Conservation (phyloP, 257 asterid species). For the Nicotiana paniculata region DNA sequence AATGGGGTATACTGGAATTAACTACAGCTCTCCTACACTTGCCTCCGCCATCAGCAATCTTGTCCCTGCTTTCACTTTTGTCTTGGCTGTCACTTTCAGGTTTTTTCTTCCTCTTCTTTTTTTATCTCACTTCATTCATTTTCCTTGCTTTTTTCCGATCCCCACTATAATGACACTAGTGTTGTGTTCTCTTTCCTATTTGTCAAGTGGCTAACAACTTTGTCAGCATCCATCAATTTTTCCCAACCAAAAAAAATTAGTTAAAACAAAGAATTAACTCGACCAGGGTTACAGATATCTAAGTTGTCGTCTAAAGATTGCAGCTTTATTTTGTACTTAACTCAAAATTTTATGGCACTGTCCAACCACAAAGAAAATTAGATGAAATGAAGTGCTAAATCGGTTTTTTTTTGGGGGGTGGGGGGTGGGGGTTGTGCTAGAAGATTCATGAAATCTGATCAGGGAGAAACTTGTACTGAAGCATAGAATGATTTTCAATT, state of each 20-base stretch:
- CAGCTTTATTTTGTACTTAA: no score
- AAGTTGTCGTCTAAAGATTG: not conserved
- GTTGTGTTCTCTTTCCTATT: not conserved
- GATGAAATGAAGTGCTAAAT: no score
- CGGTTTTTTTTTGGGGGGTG: no score
- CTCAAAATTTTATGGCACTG: no score
- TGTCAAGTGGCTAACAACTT: not conserved
- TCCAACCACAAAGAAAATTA: no score
- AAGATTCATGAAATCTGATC: no score
- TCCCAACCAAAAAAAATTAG: not conserved
- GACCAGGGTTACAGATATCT: not conserved
- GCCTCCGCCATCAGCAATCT: constrained; percentile 87
- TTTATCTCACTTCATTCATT: not conserved
- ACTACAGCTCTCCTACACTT: constrained; percentile 68
- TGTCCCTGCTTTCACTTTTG: constrained; percentile 72
- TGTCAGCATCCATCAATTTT: not conserved
- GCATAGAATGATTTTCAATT: no score
- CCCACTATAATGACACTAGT: not conserved
- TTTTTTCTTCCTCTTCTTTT: not conserved
- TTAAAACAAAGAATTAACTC: not conserved
- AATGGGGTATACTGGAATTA: constrained; percentile 62
- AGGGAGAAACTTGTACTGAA: no score
- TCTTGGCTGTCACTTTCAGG: constrained; percentile 31
- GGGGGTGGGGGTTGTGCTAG: no score
- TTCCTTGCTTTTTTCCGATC: not conserved